Percentiles rank a stretch among this genome's conserved stretches.
Evolutionary conservation across 2,329 filamentous ascomycete species (phyloP).

Genomic region (Nannizziopsis arthrosporioides): DNA sequence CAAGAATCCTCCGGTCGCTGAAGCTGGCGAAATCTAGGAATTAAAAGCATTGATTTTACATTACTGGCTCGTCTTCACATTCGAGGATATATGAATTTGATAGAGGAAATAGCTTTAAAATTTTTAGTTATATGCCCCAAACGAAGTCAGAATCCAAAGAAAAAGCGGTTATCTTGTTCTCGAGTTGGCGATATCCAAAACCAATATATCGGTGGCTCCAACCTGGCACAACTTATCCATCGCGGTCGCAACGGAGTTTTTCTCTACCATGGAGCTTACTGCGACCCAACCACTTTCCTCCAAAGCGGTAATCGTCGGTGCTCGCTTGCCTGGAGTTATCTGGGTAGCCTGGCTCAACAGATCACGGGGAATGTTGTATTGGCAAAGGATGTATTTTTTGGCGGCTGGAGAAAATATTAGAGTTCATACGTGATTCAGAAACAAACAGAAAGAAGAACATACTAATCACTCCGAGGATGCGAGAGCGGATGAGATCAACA

Average conservation of each 20-base stretch:
- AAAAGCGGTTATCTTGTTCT: conserved; percentile 33
- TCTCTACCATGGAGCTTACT: conserved; percentile 86
- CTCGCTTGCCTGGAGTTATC: conserved; percentile 87
- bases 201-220: conserved; percentile 74
- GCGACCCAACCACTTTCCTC: conserved; percentile 88
- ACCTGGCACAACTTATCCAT: conserved; percentile 73
- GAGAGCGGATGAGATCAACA: conserved; percentile 70
- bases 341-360: conserved; percentile 55
- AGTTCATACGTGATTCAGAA: conserved; percentile 2
- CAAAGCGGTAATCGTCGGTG: conserved; percentile 78
- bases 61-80: too few relatives aligned
- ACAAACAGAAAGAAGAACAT: conserved; percentile 11
- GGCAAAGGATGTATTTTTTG: conserved; percentile 85
- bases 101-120: too few relatives aligned
- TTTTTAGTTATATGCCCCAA: too few relatives aligned
- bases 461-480: conserved; percentile 88
- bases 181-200: conserved; percentile 75
- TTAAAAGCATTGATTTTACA: too few relatives aligned
- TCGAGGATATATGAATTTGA: too few relatives aligned
- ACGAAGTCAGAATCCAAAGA: background rate
- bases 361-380: conserved; percentile 77
- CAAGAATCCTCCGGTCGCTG: too few relatives aligned
- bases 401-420: conserved; percentile 44
- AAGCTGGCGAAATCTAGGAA: too few relatives aligned
- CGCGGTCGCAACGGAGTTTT: conserved; percentile 67